These are phyloP conservation scores for Cutaneotrichosporon spelunceum DNA, from an alignment of 1,284 basidiomycete species.

Conservation along the genomic window DNA sequence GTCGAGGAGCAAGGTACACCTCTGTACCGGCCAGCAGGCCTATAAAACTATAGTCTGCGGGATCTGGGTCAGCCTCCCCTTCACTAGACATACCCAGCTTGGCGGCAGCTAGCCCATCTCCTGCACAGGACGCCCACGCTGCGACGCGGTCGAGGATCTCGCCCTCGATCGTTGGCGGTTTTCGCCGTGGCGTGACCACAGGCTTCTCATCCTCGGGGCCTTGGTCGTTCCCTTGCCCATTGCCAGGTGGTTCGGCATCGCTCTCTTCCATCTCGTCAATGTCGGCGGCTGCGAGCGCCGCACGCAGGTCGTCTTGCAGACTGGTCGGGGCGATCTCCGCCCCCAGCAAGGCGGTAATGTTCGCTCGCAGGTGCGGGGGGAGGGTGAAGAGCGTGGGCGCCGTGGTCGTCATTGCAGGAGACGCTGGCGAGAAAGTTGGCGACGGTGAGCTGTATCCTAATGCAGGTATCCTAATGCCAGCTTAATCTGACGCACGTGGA, in stretches of 20 bases:
- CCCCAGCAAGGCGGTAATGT: constrained; percentile 26
- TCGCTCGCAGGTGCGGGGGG: constrained; percentile 36
- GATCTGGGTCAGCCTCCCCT: constrained; percentile 27
- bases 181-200: not conserved
- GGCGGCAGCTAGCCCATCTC: constrained; percentile 9
- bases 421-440: not conserved
- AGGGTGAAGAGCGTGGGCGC: constrained; percentile 32
- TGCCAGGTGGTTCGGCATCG: not conserved
- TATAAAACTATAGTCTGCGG: constrained; percentile 31
- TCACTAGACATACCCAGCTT: constrained; percentile 19
- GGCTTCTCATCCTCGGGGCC: not conserved
- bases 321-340: constrained; percentile 23
- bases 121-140: constrained; percentile 17
- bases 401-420: constrained; percentile 1
- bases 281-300: constrained; percentile 11
- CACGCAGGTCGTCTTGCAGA: constrained; percentile 20
- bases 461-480: not conserved
- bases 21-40: constrained; percentile 41
- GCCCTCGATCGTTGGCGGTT: constrained; percentile 18
- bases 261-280: constrained; percentile 18
- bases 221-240: not conserved
- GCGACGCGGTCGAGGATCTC: constrained; percentile 24
- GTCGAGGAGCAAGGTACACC: constrained; percentile 36
- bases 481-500: not conserved
- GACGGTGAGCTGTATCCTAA: not conserved